Percentiles rank a stretch among this genome's conserved stretches.
Evolutionary conservation across 2,329 filamentous ascomycete species (phyloP).

Genomic region (Monascus ruber): DNA sequence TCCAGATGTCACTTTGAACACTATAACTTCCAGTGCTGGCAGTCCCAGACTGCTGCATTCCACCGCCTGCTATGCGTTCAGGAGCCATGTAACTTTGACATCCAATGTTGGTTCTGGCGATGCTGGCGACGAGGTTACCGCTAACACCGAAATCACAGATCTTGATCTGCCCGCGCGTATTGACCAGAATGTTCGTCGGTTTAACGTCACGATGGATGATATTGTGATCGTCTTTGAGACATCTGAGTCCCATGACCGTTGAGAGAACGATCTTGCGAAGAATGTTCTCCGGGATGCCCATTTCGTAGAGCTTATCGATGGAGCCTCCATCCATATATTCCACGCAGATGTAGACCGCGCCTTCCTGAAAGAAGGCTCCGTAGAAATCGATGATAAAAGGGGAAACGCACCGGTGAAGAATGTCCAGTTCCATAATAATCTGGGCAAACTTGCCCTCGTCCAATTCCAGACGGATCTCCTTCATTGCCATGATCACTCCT

Average conservation of each 20-base stretch:
- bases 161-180: conserved; percentile 82
- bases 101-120: conserved; percentile 96
- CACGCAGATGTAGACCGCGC: conserved; percentile 97
- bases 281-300: conserved; percentile 80
- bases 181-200: conserved; percentile 94
- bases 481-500: conserved; percentile 95
- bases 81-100: conserved; percentile 99
- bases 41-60: conserved; percentile 58
- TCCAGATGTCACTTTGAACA: conserved; percentile 98
- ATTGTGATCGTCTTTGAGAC: conserved; percentile 93
- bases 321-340: conserved; percentile 99
- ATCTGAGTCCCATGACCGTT: conserved; percentile 83
- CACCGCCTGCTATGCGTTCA: conserved; percentile 82
- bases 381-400: conserved; percentile 99
- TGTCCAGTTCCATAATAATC: conserved; percentile 95
- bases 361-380: conserved; percentile 96
- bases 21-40: conserved; percentile 79
- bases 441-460: conserved; percentile 95
- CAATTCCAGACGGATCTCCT: conserved; percentile 88
- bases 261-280: conserved; percentile 82
- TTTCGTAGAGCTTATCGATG: conserved; percentile 87
- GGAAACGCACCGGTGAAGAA: conserved; percentile 86
- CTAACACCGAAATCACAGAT: conserved; percentile 98
- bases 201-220: conserved; percentile 99
- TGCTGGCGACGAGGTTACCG: conserved; percentile 91